Evolutionary conservation across 2,329 filamentous ascomycete species (phyloP).

Genomic region (Coniosporium tulheliwenetii): DNA sequence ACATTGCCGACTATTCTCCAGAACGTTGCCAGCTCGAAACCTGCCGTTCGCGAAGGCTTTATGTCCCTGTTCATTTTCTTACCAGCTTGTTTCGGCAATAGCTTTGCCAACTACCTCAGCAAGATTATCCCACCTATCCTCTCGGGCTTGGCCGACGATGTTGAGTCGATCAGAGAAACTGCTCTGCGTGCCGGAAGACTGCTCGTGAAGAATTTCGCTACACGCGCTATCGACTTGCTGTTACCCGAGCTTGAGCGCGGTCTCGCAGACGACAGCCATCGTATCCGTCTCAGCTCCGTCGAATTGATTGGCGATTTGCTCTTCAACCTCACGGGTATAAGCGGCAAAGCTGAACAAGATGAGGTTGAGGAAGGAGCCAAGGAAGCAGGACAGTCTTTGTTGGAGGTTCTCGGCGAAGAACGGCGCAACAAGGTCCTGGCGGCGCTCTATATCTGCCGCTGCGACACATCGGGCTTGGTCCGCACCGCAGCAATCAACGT

Average conservation of each 20-base stretch:
- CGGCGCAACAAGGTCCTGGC: conserved; percentile 94
- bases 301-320: conserved; percentile 92
- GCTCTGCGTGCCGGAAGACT: conserved; percentile 83
- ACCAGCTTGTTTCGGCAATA: conserved; percentile 97
- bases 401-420: conserved; percentile 88
- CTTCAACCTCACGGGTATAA: conserved; percentile 95
- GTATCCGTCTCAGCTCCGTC: conserved; percentile 94
- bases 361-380: conserved; percentile 67
- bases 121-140: conserved; percentile 93
- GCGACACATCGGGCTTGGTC: conserved; percentile 86
- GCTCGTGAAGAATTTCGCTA: conserved; percentile 95
- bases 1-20: conserved; percentile 91
- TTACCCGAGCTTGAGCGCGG: conserved; percentile 91
- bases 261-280: conserved; percentile 92
- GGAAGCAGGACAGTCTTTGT: conserved; percentile 82
- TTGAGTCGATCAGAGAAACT: conserved; percentile 95
- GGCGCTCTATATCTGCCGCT: conserved; percentile 93
- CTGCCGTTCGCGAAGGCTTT: conserved; percentile 89
- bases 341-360: conserved; percentile 57
- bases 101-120: conserved; percentile 88
- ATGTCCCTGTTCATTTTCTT: conserved; percentile 99
- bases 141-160: conserved; percentile 82
- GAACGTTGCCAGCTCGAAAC: conserved; percentile 82
- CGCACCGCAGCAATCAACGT: conserved; percentile 80
- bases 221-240: conserved; percentile 82